These are phyloP conservation scores for Coleophoma eucalyptorum DNA, from an alignment of 2,329 filamentous ascomycete genomes.

Conservation along the genomic window DNA sequence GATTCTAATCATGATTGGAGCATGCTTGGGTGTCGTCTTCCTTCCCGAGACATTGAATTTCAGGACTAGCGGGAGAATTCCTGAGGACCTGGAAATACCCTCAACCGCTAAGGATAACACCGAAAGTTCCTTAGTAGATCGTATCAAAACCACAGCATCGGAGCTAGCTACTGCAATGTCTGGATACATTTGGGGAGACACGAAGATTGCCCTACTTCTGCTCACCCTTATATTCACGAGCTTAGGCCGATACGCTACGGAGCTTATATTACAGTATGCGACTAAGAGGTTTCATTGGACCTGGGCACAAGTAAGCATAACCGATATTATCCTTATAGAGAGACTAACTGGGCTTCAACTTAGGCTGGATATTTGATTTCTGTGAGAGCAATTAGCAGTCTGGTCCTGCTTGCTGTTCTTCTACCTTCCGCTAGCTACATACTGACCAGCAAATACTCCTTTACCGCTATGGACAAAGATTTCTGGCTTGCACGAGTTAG, in stretches of 20 bases:
- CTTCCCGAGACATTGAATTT: slow-evolving; percentile 17
- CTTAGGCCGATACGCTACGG: slow-evolving; percentile 17
- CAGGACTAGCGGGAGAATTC: too few species aligned
- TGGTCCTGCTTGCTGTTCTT: not conserved
- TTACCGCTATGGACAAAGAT: not conserved
- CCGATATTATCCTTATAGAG: not conserved
- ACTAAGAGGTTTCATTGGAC: slow-evolving; percentile 46
- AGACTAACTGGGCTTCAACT: not conserved
- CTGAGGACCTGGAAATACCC: too few species aligned
- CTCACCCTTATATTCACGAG: slow-evolving; percentile 5
- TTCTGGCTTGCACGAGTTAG: slow-evolving; percentile 22
- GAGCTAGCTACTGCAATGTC: too few species aligned
- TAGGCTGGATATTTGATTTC: slow-evolving; percentile 12
- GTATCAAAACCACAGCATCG: too few species aligned
- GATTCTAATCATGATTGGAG: slow-evolving; percentile 1
- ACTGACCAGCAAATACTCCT: not conserved
- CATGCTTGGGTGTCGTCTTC: slow-evolving; percentile 7
- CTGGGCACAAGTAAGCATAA: slow-evolving; percentile 33
- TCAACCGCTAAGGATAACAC: too few species aligned
- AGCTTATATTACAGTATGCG: slow-evolving; percentile 47
- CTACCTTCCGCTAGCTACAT: not conserved
- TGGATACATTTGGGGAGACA: not conserved
- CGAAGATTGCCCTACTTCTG: not conserved
- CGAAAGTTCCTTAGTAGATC: too few species aligned
- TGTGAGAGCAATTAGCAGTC: not conserved